Conservation (phyloP, 2,329 filamentous ascomycete genomes). For the Paracorniculantispora psalliotae region DNA sequence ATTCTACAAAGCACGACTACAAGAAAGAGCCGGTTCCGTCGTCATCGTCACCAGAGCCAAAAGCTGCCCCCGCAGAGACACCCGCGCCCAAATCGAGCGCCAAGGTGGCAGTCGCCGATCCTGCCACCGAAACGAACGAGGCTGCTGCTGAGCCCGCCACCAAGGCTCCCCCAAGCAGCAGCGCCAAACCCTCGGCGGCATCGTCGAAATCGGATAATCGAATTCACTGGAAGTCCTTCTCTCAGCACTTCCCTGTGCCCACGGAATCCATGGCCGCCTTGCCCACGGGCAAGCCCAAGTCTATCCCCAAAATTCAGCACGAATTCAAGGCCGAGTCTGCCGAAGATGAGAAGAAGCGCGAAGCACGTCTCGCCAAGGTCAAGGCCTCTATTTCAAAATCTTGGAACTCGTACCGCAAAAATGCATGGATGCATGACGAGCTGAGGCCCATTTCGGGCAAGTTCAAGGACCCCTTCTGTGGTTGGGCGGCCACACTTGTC, state of each 20-base stretch:
- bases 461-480: conserved; percentile 77
- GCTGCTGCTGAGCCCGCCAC: not conserved
- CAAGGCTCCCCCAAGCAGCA: not conserved
- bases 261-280: conserved; percentile 66
- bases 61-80: not conserved
- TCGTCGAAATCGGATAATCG: not conserved
- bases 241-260: conserved; percentile 73
- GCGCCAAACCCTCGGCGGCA: not conserved
- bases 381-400: conserved; percentile 70
- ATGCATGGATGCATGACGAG: conserved; percentile 86
- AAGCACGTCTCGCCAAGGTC: conserved; percentile 60
- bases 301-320: conserved; percentile 73
- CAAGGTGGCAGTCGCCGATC: not conserved
- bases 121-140: not conserved
- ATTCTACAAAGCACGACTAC: not conserved
- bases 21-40: not conserved
- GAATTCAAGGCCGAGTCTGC: conserved; percentile 63
- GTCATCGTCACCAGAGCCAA: not conserved
- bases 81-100: not conserved
- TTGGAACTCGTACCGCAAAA: conserved; percentile 75
- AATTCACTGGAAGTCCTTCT: conserved; percentile 66
- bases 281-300: conserved; percentile 64
- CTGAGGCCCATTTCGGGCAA: conserved; percentile 65
- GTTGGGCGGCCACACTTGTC: conserved; percentile 84
- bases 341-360: conserved; percentile 55